Evolutionary conservation across 306 rosid genomes (phyloP).

Genomic region (Arachis stenosperma): DNA sequence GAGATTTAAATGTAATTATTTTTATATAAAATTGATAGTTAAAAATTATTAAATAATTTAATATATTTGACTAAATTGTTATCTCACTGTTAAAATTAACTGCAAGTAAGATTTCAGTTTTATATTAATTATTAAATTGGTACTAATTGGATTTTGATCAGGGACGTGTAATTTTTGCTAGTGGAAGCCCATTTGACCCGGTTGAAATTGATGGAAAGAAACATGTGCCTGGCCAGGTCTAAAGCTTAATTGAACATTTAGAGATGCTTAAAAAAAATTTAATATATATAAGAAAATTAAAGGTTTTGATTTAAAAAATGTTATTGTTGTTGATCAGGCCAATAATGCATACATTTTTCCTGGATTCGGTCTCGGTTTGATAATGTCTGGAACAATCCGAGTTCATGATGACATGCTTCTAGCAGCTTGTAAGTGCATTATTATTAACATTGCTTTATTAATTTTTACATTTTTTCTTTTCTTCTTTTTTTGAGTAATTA

Average conservation of each 20-base stretch:
- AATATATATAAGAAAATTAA: not conserved
- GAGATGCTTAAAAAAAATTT: not conserved
- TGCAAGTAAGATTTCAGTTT: not conserved
- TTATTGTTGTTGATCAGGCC: constrained; percentile 54
- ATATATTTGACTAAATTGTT: too few species aligned
- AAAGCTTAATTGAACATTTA: constrained; percentile 3
- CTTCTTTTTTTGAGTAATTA: too few species aligned
- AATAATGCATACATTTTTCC: constrained; percentile 97
- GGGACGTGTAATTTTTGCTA: constrained; percentile 88
- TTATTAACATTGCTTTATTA: not conserved
- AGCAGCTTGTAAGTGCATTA: constrained; percentile 82
- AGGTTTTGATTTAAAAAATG: constrained; percentile 31
- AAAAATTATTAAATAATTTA: too few species aligned
- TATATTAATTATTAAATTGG: not conserved
- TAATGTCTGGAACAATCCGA: constrained; percentile 91
- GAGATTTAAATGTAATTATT: too few species aligned
- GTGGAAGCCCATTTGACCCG: constrained; percentile 89
- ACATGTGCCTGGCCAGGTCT: constrained; percentile 88
- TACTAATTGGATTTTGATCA: constrained; percentile 37
- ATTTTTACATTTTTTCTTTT: too few species aligned
- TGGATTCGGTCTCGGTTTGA: constrained; percentile 86
- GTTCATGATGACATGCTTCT: constrained; percentile 91
- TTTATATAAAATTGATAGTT: too few species aligned
- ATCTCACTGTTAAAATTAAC: too few species aligned
- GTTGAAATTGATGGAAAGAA: constrained; percentile 82